These are phyloP conservation scores for Aspergillus fischeri DNA, from an alignment of 2,329 filamentous ascomycete genomes.

Conservation along the genomic window DNA sequence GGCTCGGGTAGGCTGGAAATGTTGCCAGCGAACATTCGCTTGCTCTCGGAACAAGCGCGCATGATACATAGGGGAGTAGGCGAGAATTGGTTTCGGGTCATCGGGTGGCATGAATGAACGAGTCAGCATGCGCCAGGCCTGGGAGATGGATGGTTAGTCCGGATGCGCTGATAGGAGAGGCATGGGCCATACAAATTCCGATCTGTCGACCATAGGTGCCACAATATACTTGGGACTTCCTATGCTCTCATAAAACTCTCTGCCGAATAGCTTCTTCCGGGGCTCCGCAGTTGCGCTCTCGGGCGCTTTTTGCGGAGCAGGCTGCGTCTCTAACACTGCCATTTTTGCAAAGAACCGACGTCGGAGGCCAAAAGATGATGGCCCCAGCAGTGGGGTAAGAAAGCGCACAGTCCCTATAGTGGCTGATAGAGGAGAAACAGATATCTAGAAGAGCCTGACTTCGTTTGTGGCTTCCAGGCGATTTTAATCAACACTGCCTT, in stretches of 20 bases:
- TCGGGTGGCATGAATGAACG: slow-evolving; percentile 77
- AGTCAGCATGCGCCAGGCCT: slow-evolving; percentile 97
- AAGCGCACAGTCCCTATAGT: slow-evolving; percentile 30
- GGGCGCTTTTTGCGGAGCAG: slow-evolving; percentile 18
- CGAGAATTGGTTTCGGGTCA: slow-evolving; percentile 64
- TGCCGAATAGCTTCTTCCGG: slow-evolving; percentile 67
- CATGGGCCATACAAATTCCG: slow-evolving; percentile 72
- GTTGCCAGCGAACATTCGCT: slow-evolving; percentile 68
- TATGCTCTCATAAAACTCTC: slow-evolving; percentile 92
- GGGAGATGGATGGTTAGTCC: slow-evolving; percentile 13
- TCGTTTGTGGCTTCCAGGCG: not conserved
- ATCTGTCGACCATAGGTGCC: slow-evolving; percentile 97
- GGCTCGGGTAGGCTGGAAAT: slow-evolving; percentile 67
- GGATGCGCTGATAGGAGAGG: not conserved
- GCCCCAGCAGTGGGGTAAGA: slow-evolving; percentile 27
- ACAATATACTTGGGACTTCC: slow-evolving; percentile 87
- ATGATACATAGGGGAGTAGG: slow-evolving; percentile 96
- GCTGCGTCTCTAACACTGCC: slow-evolving; percentile 20
- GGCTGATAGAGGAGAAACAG: slow-evolving; percentile 6
- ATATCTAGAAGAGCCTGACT: not conserved
- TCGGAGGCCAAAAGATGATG: slow-evolving; percentile 7
- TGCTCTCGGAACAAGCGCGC: slow-evolving; percentile 80
- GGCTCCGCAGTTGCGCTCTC: slow-evolving; percentile 9
- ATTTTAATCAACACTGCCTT: not conserved
- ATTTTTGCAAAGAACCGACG: slow-evolving; percentile 21